phyloP scores from a whole-genome alignment of 371 early-diverging fungal genomes.

The Mortierella sp. region DNA sequence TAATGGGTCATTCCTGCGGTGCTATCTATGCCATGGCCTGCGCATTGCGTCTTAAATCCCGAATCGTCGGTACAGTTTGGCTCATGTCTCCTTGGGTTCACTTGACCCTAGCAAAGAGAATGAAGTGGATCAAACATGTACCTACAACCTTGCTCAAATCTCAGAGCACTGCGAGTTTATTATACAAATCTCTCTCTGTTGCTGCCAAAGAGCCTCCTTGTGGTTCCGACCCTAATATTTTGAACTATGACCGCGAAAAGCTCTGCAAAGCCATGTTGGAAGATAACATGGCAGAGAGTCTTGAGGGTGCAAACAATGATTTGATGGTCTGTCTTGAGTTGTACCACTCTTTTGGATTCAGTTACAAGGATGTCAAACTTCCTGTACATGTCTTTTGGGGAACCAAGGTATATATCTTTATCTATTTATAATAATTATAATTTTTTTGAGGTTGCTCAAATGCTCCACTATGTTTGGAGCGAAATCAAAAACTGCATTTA shows the following conservation, averaged over 20 bases:
- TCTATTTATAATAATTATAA: too few species aligned
- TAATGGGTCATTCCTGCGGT: constrained; percentile 61
- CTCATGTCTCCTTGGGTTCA: constrained; percentile 60
- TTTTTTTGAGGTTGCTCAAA: too few species aligned
- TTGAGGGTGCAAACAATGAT: constrained; percentile 59
- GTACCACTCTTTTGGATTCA: constrained; percentile 58
- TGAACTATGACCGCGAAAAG: constrained; percentile 55
- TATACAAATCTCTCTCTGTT: constrained; percentile 54
- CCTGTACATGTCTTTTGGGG: constrained; percentile 61
- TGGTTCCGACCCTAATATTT: constrained; percentile 49
- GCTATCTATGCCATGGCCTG: constrained; percentile 61
- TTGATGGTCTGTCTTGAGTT: constrained; percentile 58
- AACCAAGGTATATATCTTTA: constrained; percentile 59
- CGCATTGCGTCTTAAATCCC: constrained; percentile 53
- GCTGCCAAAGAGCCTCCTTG: constrained; percentile 56
- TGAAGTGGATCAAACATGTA: constrained; percentile 59
- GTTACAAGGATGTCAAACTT: constrained; percentile 59
- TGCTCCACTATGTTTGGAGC: too few species aligned
- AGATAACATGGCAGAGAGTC: constrained; percentile 57
- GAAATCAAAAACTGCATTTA: too few species aligned
- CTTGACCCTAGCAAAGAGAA: constrained; percentile 55
- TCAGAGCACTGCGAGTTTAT: constrained; percentile 48
- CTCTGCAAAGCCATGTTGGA: constrained; percentile 56
- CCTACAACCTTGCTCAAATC: constrained; percentile 55
- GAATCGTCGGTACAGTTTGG: constrained; percentile 58